Conservation (phyloP, 164 flowering plant genomes). For the Chimonanthus praecox region DNA sequence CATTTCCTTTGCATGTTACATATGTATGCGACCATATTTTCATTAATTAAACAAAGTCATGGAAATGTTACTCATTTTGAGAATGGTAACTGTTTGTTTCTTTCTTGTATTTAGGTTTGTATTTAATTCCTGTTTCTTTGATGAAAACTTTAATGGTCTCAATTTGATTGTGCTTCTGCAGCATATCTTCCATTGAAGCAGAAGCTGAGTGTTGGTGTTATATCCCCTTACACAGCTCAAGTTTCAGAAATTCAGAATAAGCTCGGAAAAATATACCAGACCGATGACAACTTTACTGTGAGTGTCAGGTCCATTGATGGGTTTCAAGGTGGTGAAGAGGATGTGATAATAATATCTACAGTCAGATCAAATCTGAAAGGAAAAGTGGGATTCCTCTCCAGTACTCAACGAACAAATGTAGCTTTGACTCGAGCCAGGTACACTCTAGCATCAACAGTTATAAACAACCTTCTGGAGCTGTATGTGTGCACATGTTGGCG, state of each 20-base stretch:
- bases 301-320: conserved; percentile 52
- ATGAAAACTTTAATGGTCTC: no score
- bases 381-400: conserved; percentile 40
- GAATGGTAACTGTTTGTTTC: neutral
- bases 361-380: conserved; percentile 48
- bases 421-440: conserved; percentile 47
- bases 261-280: conserved; percentile 28
- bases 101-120: no score
- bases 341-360: conserved; percentile 47
- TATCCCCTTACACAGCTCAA: conserved; percentile 68
- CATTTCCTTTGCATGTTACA: no score
- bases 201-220: conserved; percentile 51
- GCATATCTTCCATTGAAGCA: conserved; percentile 12
- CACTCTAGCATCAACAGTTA: neutral
- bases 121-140: no score
- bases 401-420: conserved; percentile 33
- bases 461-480: neutral
- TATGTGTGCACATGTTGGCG: no score
- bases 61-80: neutral
- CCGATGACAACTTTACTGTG: conserved; percentile 25
- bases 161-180: conserved; percentile 5
- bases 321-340: conserved; percentile 63
- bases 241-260: conserved; percentile 35
- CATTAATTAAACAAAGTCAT: no score
- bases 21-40: no score